These are phyloP conservation scores for Thelonectria olida DNA, from an alignment of 2,329 filamentous ascomycete species.

Conservation along the genomic window DNA sequence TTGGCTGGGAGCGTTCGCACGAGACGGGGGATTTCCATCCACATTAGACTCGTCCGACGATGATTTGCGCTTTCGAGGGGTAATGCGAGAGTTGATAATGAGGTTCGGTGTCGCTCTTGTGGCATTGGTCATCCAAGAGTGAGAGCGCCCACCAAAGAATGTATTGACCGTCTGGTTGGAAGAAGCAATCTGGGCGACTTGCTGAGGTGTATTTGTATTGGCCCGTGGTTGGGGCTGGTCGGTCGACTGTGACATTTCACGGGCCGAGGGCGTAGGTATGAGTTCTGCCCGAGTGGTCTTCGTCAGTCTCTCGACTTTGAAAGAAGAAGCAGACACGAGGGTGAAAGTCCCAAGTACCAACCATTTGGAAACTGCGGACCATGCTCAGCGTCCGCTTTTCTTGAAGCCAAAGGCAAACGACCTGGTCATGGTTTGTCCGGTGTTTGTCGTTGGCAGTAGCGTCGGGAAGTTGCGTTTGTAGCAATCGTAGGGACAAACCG, in stretches of 20 bases:
- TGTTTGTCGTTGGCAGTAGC: constrained; percentile 2
- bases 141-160: constrained; percentile 49
- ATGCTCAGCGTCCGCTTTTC: constrained; percentile 40
- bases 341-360: neutral
- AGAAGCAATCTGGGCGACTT: constrained; percentile 45
- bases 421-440: constrained; percentile 34
- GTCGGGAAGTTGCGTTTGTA: constrained; percentile 14
- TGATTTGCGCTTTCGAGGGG: constrained; percentile 34
- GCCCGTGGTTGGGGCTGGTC: constrained; percentile 29
- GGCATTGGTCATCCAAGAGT: constrained; percentile 40
- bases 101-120: constrained; percentile 16
- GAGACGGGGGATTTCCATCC: constrained; percentile 25
- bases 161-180: constrained; percentile 53
- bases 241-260: constrained; percentile 38
- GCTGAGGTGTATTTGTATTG: constrained; percentile 18
- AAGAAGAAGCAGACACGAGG: neutral
- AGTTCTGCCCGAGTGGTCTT: constrained; percentile 14
- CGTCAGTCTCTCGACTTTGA: constrained; percentile 11
- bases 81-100: constrained; percentile 8
- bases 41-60: constrained; percentile 23
- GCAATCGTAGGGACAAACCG: neutral
- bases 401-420: constrained; percentile 29
- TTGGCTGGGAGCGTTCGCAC: constrained; percentile 16
- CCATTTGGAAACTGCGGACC: constrained; percentile 29
- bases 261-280: constrained; percentile 18